A percentile compares a stretch with the other conserved stretches of the same genome.
Conservation (phyloP, 768 basidiomycete species). For the Phaeotremella skinneri region DNA sequence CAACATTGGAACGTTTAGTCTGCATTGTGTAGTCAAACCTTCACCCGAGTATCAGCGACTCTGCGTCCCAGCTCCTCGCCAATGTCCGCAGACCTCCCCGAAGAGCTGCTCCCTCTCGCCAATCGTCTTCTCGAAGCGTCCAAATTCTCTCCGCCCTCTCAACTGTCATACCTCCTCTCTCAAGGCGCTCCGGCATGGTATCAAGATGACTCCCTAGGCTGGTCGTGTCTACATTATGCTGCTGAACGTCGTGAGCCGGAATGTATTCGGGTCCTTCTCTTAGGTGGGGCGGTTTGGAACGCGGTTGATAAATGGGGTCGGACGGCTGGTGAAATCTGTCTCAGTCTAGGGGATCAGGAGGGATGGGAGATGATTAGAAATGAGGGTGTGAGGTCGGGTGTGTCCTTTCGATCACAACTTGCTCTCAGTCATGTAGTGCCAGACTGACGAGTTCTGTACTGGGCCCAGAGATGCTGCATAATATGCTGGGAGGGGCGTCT, state of each 20-base stretch:
- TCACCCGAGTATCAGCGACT: no score
- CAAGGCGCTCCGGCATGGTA: constrained; percentile 76
- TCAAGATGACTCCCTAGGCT: constrained; percentile 74
- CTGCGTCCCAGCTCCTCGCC: no score
- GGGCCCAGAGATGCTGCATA: constrained; percentile 53
- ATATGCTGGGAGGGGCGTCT: constrained; percentile 36
- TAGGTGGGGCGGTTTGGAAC: constrained; percentile 90
- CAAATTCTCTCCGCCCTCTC: constrained; percentile 18
- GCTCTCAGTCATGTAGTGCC: neutral
- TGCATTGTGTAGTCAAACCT: no score
- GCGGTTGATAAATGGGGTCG: constrained; percentile 77
- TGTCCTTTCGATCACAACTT: constrained; percentile 35
- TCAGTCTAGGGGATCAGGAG: constrained; percentile 73
- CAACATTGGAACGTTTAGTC: no score
- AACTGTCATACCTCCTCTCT: constrained; percentile 43
- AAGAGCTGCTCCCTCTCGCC: constrained; percentile 28
- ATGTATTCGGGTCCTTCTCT: constrained; percentile 67
- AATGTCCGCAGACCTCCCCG: constrained; percentile 10
- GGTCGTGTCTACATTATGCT: constrained; percentile 78
- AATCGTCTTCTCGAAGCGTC: constrained; percentile 26
- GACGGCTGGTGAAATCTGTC: constrained; percentile 85
- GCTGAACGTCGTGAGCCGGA: constrained; percentile 63
- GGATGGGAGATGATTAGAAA: constrained; percentile 81
- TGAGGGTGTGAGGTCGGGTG: constrained; percentile 87
- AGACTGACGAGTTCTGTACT: constrained; percentile 28